phyloP scores from a whole-genome alignment of 2,329 filamentous ascomycete species.

The Aspergillus neoniger region DNA sequence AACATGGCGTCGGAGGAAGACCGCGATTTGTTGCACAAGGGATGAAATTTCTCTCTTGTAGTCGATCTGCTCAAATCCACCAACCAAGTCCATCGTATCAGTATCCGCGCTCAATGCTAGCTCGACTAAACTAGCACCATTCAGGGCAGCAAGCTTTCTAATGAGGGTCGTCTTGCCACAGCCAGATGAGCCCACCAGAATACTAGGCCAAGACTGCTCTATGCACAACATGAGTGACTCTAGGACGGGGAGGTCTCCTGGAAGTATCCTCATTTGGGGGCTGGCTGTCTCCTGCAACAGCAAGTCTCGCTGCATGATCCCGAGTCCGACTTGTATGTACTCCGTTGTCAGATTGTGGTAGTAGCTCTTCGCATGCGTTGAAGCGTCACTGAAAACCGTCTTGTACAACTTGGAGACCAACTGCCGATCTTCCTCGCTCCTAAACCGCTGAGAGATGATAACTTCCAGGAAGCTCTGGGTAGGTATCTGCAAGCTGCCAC shows the following conservation, averaged over 20 bases:
- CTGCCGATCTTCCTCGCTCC: slow-evolving; percentile 67
- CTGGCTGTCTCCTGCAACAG: slow-evolving; percentile 39
- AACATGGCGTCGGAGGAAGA: slow-evolving; percentile 52
- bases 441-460: slow-evolving; percentile 85
- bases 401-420: slow-evolving; percentile 68
- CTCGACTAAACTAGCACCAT: slow-evolving; percentile 74
- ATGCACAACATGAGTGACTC: slow-evolving; percentile 88
- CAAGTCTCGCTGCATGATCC: slow-evolving; percentile 64
- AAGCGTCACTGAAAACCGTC: slow-evolving; percentile 58
- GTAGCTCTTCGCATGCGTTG: slow-evolving; percentile 58
- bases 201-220: slow-evolving; percentile 82
- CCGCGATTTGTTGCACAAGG: slow-evolving; percentile 56
- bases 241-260: slow-evolving; percentile 63
- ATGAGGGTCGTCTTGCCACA: slow-evolving; percentile 83
- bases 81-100: slow-evolving; percentile 95
- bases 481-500: slow-evolving; percentile 61
- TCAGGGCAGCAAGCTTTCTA: slow-evolving; percentile 74
- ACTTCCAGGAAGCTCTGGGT: slow-evolving; percentile 77
- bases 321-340: slow-evolving; percentile 78
- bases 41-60: slow-evolving; percentile 69
- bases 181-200: slow-evolving; percentile 81
- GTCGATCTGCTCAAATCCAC: slow-evolving; percentile 94
- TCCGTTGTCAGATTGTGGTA: slow-evolving; percentile 69
- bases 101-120: slow-evolving; percentile 93
- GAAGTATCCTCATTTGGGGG: slow-evolving; percentile 38